Conservation (phyloP, 306 rosid genomes). For the Vigna unguiculata region DNA sequence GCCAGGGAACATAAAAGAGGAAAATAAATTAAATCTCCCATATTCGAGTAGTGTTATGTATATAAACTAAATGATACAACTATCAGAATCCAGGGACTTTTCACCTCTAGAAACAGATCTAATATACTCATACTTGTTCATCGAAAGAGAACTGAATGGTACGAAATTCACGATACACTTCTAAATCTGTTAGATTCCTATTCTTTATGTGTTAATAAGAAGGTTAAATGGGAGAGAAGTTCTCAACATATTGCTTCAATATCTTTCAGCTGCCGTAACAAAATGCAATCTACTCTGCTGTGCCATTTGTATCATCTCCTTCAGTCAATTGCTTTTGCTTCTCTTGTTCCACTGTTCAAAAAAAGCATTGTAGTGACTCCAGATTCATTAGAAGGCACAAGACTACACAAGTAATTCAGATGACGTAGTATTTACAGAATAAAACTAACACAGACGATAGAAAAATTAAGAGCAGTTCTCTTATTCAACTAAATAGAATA, state of each 20-base stretch:
- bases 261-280: slow-evolving; percentile 19
- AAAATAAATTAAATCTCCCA: no score
- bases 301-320: slow-evolving; percentile 62
- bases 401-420: slow-evolving; percentile 10
- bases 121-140: background rate
- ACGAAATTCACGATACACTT: slow-evolving; percentile 12
- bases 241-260: slow-evolving; percentile 16
- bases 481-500: background rate
- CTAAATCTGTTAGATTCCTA: slow-evolving; percentile 8
- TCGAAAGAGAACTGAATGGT: slow-evolving; percentile 15
- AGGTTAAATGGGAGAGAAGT: background rate
- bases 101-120: slow-evolving; percentile 11
- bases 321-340: slow-evolving; percentile 70
- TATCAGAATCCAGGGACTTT: slow-evolving; percentile 10
- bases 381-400: slow-evolving; percentile 7
- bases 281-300: slow-evolving; percentile 42
- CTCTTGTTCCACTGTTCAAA: slow-evolving; percentile 79
- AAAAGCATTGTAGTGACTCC: slow-evolving; percentile 17
- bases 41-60: background rate
- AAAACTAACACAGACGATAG: background rate
- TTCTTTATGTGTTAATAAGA: slow-evolving; percentile 27
- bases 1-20: background rate
- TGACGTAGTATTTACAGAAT: slow-evolving; percentile 4
- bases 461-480: slow-evolving; percentile 18
- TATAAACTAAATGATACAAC: background rate